Base-by-base conservation (phyloP, 228 moss, liverwort and hornwort genomes). In the Sphagnum fallax region DNA sequence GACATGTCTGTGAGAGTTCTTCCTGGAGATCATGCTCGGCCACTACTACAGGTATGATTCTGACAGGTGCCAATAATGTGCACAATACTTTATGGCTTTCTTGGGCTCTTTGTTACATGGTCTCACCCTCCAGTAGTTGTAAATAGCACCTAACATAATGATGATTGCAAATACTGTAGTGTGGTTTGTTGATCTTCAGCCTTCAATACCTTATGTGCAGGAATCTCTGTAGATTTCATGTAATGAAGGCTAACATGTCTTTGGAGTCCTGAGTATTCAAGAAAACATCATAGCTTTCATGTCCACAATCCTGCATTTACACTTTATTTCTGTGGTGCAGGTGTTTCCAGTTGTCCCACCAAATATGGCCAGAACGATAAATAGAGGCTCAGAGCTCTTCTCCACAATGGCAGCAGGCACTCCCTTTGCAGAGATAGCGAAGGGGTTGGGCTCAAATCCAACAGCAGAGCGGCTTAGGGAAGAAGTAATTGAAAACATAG, bases 1-100 rank as follows among this genome's bases (percentile, higher is more conserved):
- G 89, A 93, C 72, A 85, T 93, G 76, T 87, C 93, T 0, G 74
- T 93, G 75, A 85, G 93, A 64, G 80, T 87, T 69, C 77, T 91
- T 67, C 82, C 91, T 52, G 91, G 93, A 70, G 93, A 93, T 73
- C 91, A 93, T 71, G 48, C 91, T 71, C 93, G 93, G 64, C 93
- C 93, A 32, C 83, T 91, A 70, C 79, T 89, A 52, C 93, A 92
- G 86, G 92, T 90, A 57, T 69, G 72, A 67, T 32, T 32, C 32
- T 2, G 3, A 32, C 32, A 64, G 51, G 50, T 58, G 13, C 57
- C 47, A 5, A 16, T 16, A 47, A 16, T 64, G 16, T 10, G 48
- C 8, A 64, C 16, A 16, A 18, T 47, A 15, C 15, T 64, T 64
- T 18, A 9, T 12, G 64, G 10, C 10, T 64, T 11, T 47, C 64